phyloP scores from a whole-genome alignment of 2,329 filamentous ascomycete species.

The Amauroascus verrucosus region DNA sequence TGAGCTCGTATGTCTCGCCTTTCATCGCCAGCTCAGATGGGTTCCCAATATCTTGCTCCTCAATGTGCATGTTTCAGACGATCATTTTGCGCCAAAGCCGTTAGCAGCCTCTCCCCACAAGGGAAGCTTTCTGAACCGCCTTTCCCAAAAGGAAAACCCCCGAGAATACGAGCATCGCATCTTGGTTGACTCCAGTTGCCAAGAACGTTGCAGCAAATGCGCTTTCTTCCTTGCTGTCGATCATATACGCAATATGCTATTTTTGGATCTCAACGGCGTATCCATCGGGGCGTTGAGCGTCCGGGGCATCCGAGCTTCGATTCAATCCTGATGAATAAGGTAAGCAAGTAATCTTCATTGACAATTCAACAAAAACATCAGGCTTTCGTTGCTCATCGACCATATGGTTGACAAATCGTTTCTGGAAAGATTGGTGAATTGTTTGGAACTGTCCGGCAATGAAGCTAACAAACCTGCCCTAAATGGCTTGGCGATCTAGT shows the following conservation, averaged over 20 bases:
- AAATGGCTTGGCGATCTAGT: not conserved
- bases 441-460: not conserved
- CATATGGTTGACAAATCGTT: not conserved
- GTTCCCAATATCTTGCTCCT: not conserved
- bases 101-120: not conserved
- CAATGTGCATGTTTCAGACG: conserved; percentile 7
- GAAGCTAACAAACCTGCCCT: not conserved
- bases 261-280: not conserved
- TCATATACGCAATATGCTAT: not conserved
- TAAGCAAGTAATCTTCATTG: not conserved
- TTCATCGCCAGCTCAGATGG: not conserved
- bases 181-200: not conserved
- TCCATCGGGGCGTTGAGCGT: no score
- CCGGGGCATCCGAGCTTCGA: not conserved
- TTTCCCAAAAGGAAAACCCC: not conserved
- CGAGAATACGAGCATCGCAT: not conserved
- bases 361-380: not conserved
- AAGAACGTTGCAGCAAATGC: not conserved
- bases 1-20: conserved; percentile 1
- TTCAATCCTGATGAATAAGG: no score
- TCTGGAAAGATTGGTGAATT: not conserved
- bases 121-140: not conserved
- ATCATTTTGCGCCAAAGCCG: not conserved
- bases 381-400: not conserved
- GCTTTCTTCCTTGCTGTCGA: not conserved